A percentile compares a stretch with the other conserved stretches of the same genome.
Evolutionary conservation across 352 stramenopile species (phyloP).

Genomic region (Peronospora farinosa): DNA sequence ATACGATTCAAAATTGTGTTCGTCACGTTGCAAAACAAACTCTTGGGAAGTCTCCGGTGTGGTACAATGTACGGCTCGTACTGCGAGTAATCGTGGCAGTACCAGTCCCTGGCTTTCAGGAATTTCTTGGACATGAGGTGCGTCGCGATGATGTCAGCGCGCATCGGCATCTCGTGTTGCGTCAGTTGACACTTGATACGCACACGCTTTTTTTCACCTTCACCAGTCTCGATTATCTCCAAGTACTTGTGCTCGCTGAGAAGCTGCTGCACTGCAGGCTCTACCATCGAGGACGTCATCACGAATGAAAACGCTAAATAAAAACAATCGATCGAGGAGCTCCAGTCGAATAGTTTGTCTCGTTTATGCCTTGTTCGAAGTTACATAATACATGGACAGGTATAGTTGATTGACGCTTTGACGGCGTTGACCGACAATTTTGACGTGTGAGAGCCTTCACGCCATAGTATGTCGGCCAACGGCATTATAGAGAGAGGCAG

Average conservation of each 20-base stretch:
- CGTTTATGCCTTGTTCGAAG: background rate
- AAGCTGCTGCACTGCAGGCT: slow-evolving; percentile 37
- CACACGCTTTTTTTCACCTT: slow-evolving; percentile 40
- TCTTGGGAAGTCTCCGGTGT: slow-evolving; percentile 76
- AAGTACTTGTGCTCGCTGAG: slow-evolving; percentile 47
- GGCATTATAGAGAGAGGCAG: too few species aligned
- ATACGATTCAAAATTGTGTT: slow-evolving; percentile 85
- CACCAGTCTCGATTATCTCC: slow-evolving; percentile 40
- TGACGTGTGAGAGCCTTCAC: too few species aligned
- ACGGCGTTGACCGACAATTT: too few species aligned
- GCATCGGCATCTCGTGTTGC: slow-evolving; percentile 73
- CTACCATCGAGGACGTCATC: slow-evolving; percentile 19
- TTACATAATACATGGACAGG: too few species aligned
- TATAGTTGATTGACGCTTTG: too few species aligned
- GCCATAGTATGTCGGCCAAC: too few species aligned
- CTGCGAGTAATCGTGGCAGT: slow-evolving; percentile 86
- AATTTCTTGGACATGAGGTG: slow-evolving; percentile 79
- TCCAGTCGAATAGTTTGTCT: slow-evolving; percentile 14
- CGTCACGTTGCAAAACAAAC: slow-evolving; percentile 87
- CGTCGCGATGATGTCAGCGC: slow-evolving; percentile 48
- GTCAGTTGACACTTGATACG: slow-evolving; percentile 69
- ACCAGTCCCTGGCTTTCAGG: slow-evolving; percentile 78
- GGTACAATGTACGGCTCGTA: slow-evolving; percentile 88
- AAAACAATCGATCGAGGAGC: slow-evolving; percentile 11
- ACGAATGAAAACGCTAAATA: background rate